A percentile compares a stretch with the other conserved stretches of the same genome.
phyloP scores from a whole-genome alignment of 1,284 basidiomycete species.

The Porogramme epimiltina region DNA sequence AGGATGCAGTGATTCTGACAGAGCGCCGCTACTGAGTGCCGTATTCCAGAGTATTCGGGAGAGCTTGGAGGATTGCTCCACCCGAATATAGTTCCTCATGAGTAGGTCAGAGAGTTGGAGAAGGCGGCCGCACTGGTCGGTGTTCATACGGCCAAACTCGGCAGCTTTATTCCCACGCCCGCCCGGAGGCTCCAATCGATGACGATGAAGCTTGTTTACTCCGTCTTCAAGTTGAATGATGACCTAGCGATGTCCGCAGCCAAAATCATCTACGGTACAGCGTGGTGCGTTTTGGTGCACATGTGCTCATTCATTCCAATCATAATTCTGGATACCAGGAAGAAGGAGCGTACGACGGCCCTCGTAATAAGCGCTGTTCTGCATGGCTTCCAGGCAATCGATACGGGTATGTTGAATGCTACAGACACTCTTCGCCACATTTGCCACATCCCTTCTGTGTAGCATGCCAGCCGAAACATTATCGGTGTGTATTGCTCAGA shows the following conservation, averaged over 20 bases:
- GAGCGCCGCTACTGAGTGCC: too few species aligned
- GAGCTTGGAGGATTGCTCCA: too few species aligned
- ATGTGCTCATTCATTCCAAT: slow-evolving; percentile 1
- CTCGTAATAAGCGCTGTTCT: slow-evolving; percentile 73
- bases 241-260: slow-evolving; percentile 25
- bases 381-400: slow-evolving; percentile 77
- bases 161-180: too few species aligned
- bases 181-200: too few species aligned
- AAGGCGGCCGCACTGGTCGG: too few species aligned
- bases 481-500: slow-evolving; percentile 47
- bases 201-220: too few species aligned
- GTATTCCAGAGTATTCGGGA: too few species aligned
- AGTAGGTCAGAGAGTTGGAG: too few species aligned
- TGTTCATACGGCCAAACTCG: too few species aligned
- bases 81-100: too few species aligned
- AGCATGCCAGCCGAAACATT: slow-evolving; percentile 80
- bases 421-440: neutral
- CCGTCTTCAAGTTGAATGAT: too few species aligned
- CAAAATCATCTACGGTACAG: slow-evolving; percentile 70
- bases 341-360: slow-evolving; percentile 67
- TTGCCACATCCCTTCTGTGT: slow-evolving; percentile 16
- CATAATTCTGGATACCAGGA: slow-evolving; percentile 47
- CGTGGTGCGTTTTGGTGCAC: slow-evolving; percentile 45
- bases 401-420: slow-evolving; percentile 56
- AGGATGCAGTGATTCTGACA: too few species aligned